Evolutionary conservation across 768 basidiomycete species (phyloP).

Genomic region (Tricholoma flavovirens): DNA sequence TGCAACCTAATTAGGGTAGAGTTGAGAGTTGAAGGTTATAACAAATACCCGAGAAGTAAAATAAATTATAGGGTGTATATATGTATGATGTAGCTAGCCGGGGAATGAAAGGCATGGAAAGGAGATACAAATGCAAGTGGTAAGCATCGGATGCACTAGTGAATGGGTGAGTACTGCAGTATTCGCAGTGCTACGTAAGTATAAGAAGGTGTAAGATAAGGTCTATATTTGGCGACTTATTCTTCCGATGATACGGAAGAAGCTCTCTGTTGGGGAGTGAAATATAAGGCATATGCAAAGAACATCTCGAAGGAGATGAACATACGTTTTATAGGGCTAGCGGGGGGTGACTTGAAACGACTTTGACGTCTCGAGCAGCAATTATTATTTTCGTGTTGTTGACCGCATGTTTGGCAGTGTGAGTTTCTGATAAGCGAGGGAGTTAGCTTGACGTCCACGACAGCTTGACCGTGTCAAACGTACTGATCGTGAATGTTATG

Average conservation of each 20-base stretch:
- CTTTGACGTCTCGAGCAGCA: slow-evolving; percentile 12
- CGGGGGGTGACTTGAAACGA: slow-evolving; percentile 6
- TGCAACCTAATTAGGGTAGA: no score
- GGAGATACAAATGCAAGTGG: background rate
- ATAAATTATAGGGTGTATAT: background rate
- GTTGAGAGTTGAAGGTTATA: background rate
- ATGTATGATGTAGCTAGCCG: background rate
- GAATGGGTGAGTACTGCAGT: background rate
- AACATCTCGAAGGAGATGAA: background rate
- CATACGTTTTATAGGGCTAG: slow-evolving; percentile 14
- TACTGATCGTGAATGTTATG: slow-evolving; percentile 46
- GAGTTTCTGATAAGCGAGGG: slow-evolving; percentile 9
- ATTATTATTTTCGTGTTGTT: slow-evolving; percentile 21
- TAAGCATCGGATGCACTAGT: background rate
- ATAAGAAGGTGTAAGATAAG: background rate
- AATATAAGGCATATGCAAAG: background rate
- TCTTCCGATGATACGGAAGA: slow-evolving; percentile 10
- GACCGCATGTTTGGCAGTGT: slow-evolving; percentile 20
- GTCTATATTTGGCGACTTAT: background rate
- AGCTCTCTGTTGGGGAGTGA: slow-evolving; percentile 2
- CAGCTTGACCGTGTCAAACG: slow-evolving; percentile 9
- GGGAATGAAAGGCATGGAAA: background rate
- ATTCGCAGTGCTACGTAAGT: background rate
- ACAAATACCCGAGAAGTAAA: background rate
- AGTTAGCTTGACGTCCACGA: slow-evolving; percentile 1